Evolutionary conservation across 495 filamentous ascomycete genomes (phyloP).

Genomic region (Tuber melanosporum): DNA sequence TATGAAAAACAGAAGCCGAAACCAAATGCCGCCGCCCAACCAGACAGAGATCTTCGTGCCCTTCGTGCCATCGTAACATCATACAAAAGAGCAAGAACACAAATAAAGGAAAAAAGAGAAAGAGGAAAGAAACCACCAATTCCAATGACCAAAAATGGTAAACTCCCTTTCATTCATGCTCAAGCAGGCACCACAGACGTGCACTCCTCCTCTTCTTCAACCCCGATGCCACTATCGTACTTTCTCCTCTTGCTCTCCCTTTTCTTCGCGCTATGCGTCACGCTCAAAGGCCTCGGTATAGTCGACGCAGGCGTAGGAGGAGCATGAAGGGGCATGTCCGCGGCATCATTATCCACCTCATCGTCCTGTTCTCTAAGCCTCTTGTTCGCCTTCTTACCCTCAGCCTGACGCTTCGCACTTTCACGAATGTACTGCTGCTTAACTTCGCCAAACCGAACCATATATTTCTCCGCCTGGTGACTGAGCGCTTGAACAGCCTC

Average conservation of each 20-base stretch:
- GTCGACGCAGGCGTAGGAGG: slow-evolving; percentile 30
- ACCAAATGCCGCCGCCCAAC: slow-evolving; percentile 21
- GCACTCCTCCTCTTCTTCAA: slow-evolving; percentile 19
- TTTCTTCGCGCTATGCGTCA: slow-evolving; percentile 6
- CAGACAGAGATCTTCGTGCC: slow-evolving; percentile 4
- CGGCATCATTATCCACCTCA: slow-evolving; percentile 6
- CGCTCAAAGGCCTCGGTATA: slow-evolving; percentile 13
- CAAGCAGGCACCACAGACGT: not conserved
- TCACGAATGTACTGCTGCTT: slow-evolving; percentile 28
- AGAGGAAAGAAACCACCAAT: not conserved
- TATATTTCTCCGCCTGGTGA: slow-evolving; percentile 25
- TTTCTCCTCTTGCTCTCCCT: slow-evolving; percentile 29
- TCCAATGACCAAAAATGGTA: not conserved
- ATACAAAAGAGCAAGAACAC: not conserved
- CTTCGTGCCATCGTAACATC: not conserved
- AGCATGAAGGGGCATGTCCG: slow-evolving; percentile 10
- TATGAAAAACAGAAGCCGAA: slow-evolving; percentile 1
- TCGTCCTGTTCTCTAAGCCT: slow-evolving; percentile 29
- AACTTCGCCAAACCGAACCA: slow-evolving; percentile 31
- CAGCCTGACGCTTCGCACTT: slow-evolving; percentile 18
- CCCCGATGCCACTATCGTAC: slow-evolving; percentile 34
- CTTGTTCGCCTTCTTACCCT: slow-evolving; percentile 22
- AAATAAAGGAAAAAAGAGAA: not conserved
- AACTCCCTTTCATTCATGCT: not conserved
- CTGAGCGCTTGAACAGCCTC: slow-evolving; percentile 21